Percentiles rank a stretch among this genome's conserved stretches.
phyloP scores from a whole-genome alignment of 352 stramenopile genomes.

The Phytophthora multivora region DNA sequence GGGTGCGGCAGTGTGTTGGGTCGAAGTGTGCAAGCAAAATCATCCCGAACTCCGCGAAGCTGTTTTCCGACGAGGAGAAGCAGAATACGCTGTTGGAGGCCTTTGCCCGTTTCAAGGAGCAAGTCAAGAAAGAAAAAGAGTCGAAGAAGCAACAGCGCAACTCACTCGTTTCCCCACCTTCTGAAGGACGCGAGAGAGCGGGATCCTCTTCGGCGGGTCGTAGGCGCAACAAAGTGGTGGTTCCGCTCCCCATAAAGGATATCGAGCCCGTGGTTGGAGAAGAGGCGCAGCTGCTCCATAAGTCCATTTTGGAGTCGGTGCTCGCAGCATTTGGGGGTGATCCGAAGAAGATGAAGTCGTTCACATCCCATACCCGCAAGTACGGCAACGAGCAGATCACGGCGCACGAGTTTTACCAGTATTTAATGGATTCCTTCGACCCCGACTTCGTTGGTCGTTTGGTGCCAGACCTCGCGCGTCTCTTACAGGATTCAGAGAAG shows the following conservation, averaged over 20 bases:
- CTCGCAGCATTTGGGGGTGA: slow-evolving; percentile 75
- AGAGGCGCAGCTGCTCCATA: slow-evolving; percentile 79
- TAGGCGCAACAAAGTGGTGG: slow-evolving; percentile 50
- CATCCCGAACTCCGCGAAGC: slow-evolving; percentile 73
- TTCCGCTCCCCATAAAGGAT: slow-evolving; percentile 66
- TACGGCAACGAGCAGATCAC: slow-evolving; percentile 87
- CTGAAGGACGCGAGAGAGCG: slow-evolving; percentile 33
- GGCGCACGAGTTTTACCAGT: slow-evolving; percentile 89
- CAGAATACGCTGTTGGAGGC: slow-evolving; percentile 54
- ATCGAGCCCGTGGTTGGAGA: slow-evolving; percentile 86
- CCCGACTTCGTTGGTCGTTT: slow-evolving; percentile 86
- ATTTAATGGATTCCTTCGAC: slow-evolving; percentile 90
- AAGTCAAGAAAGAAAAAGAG: slow-evolving; percentile 79
- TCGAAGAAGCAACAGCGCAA: slow-evolving; percentile 71
- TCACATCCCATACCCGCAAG: slow-evolving; percentile 84
- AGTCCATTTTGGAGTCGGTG: slow-evolving; percentile 83
- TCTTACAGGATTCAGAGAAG: slow-evolving; percentile 86
- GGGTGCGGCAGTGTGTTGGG: slow-evolving; percentile 69
- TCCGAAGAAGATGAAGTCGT: slow-evolving; percentile 86
- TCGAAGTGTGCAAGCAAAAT: slow-evolving; percentile 78
- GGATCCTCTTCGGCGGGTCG: slow-evolving; percentile 45
- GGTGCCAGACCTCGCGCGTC: slow-evolving; percentile 81
- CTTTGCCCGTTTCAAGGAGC: slow-evolving; percentile 66
- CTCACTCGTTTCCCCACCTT: slow-evolving; percentile 36
- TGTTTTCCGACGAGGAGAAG: slow-evolving; percentile 66